A percentile compares a stretch with the other conserved stretches of the same genome.
These are phyloP conservation scores for Leucocoprinus birnbaumii DNA, from an alignment of 768 basidiomycete genomes.

Conservation along the genomic window DNA sequence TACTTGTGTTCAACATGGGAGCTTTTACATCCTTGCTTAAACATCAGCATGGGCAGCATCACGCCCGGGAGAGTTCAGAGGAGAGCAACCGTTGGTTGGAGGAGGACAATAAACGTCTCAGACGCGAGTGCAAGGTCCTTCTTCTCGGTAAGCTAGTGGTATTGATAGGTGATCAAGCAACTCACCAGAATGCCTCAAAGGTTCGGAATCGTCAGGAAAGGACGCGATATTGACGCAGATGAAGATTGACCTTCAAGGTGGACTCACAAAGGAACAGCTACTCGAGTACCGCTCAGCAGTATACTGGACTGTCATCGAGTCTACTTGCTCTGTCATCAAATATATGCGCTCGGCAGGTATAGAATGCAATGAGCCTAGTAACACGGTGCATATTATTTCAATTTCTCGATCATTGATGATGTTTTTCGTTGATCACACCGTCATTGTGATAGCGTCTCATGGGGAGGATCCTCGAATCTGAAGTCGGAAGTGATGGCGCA, in stretches of 20 bases:
- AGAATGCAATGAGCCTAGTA: too few species aligned
- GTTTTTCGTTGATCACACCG: too few species aligned
- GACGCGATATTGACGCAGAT: slow-evolving; percentile 24
- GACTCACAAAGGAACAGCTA: neutral
- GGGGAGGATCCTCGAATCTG: neutral
- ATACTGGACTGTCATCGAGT: neutral
- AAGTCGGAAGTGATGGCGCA: neutral
- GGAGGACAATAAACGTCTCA: slow-evolving; percentile 78
- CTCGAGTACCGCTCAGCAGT: neutral
- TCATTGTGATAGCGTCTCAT: neutral
- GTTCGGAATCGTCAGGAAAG: slow-evolving; percentile 94
- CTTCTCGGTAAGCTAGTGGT: slow-evolving; percentile 52
- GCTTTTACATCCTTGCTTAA: slow-evolving; percentile 63
- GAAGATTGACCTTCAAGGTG: neutral
- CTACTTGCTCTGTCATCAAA: neutral
- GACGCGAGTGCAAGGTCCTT: slow-evolving; percentile 90
- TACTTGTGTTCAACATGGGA: too few species aligned
- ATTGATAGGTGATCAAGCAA: too few species aligned
- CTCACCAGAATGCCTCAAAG: slow-evolving; percentile 33
- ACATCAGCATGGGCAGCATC: slow-evolving; percentile 53
- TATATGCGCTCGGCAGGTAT: too few species aligned
- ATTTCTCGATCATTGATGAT: neutral
- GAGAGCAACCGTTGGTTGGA: slow-evolving; percentile 82
- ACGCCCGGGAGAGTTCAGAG: too few species aligned
- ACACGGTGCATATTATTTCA: too few species aligned